phyloP scores from a whole-genome alignment of 306 rosid species.

The Castanea mollissima region DNA sequence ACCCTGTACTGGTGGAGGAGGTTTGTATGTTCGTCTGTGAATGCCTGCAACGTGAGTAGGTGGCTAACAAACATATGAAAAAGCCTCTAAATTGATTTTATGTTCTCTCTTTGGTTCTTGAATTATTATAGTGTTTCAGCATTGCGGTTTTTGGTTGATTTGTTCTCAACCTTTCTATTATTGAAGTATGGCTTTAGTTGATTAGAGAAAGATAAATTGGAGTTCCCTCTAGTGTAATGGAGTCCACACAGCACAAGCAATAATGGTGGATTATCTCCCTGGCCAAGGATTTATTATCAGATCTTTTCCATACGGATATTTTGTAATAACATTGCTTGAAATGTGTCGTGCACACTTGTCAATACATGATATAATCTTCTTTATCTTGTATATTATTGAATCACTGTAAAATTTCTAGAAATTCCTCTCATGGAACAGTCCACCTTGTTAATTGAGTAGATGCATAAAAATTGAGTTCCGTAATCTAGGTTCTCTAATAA shows the following conservation, averaged over 20 bases:
- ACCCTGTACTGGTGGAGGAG: conserved; percentile 65
- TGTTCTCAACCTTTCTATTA: not conserved
- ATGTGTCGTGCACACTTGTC: not conserved
- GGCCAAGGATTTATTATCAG: not conserved
- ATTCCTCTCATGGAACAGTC: not conserved
- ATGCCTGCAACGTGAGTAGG: conserved; percentile 90
- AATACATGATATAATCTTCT: not conserved
- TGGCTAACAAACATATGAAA: conserved; percentile 20
- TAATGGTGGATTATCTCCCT: not conserved
- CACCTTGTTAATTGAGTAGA: not conserved
- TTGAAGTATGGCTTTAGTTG: not conserved
- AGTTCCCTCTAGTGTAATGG: not conserved
- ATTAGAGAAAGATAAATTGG: not conserved
- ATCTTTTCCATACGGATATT: not conserved
- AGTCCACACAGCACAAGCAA: not conserved
- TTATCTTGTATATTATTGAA: not conserved
- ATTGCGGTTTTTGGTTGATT: not conserved
- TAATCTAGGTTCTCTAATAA: not conserved
- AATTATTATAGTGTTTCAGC: not conserved
- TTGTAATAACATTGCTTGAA: not conserved
- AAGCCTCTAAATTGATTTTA: not conserved
- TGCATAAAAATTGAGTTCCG: not conserved
- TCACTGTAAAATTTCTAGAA: not conserved
- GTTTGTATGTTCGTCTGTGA: conserved; percentile 63
- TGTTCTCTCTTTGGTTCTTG: not conserved